These are phyloP conservation scores for Thermomucor indicae-seudaticae DNA, from an alignment of 371 early-diverging fungal species.

Conservation along the genomic window DNA sequence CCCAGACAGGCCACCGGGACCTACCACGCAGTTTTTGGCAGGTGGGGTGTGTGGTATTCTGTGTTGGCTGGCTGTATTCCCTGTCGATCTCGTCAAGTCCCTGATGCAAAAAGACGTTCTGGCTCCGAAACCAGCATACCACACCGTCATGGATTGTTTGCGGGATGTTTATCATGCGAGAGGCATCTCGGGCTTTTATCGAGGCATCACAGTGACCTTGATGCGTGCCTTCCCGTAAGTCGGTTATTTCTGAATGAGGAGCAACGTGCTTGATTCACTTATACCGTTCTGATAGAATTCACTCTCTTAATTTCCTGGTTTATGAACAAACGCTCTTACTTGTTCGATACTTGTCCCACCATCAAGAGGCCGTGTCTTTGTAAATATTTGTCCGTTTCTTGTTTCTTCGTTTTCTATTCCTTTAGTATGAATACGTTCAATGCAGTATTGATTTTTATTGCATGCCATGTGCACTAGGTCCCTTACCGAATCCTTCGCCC, in stretches of 20 bases:
- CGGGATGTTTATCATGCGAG: slow-evolving; percentile 47
- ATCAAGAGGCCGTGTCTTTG: slow-evolving; percentile 18
- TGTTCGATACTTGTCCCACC: slow-evolving; percentile 14
- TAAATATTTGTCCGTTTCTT: slow-evolving; percentile 13
- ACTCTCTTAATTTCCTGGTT: slow-evolving; percentile 20
- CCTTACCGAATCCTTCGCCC: no score
- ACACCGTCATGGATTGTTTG: slow-evolving; percentile 48
- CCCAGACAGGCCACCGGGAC: slow-evolving; percentile 47
- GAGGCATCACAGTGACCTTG: slow-evolving; percentile 72
- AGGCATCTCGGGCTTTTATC: slow-evolving; percentile 65
- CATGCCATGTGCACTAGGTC: no score
- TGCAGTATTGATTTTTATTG: no score
- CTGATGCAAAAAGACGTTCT: slow-evolving; percentile 72
- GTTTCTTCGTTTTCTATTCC: no score
- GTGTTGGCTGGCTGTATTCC: slow-evolving; percentile 81
- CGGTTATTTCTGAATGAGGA: slow-evolving; percentile 21
- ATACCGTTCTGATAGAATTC: slow-evolving; percentile 5
- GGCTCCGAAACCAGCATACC: slow-evolving; percentile 40
- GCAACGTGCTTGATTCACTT: not conserved
- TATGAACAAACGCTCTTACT: slow-evolving; percentile 21
- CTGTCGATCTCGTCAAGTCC: slow-evolving; percentile 76
- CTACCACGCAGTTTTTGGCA: slow-evolving; percentile 67
- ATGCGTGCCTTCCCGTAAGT: slow-evolving; percentile 70
- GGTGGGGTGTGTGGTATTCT: slow-evolving; percentile 80
- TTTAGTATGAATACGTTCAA: no score